Conservation (phyloP, 768 basidiomycete genomes). For the Mycena vitilis region DNA sequence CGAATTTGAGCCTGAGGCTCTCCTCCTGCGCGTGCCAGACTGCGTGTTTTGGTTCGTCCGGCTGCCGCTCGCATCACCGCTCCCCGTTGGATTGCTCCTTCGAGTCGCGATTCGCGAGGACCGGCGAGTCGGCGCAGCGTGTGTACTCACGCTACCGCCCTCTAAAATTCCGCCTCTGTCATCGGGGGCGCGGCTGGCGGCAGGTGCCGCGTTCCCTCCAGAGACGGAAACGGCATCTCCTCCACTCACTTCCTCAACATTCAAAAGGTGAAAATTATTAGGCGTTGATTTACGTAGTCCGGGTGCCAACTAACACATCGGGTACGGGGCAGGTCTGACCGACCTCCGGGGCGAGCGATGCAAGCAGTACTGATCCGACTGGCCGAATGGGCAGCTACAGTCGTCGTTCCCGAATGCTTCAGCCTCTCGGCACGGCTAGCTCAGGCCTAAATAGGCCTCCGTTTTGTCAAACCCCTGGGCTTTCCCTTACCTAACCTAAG, state of each 20-base stretch:
- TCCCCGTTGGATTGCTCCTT: neutral
- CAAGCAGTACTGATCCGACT: neutral
- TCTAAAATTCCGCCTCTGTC: conserved; percentile 13
- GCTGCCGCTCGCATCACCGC: neutral
- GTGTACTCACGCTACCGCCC: conserved; percentile 8
- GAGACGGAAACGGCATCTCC: conserved; percentile 11
- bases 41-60: neutral
- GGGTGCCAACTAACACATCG: conserved; percentile 3
- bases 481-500: neutral
- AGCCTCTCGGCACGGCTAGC: conserved; percentile 19
- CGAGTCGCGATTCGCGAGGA: neutral
- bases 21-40: neutral
- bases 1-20: neutral
- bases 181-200: conserved; percentile 12
- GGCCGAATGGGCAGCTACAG: neutral
- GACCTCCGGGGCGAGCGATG: conserved; percentile 13
- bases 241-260: conserved; percentile 20
- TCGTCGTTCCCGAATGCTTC: neutral
- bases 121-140: neutral
- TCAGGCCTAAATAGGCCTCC: conserved; percentile 13
- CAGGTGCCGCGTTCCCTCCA: conserved; percentile 5
- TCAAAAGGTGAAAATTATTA: conserved; percentile 3
- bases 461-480: neutral
- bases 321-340: conserved; percentile 16
- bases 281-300: conserved; percentile 6